Evolutionary conservation across 2,329 filamentous ascomycete species (phyloP), one percentile per base, ranked within the genome.

Genomic region (Exophiala aquamarina): DNA sequence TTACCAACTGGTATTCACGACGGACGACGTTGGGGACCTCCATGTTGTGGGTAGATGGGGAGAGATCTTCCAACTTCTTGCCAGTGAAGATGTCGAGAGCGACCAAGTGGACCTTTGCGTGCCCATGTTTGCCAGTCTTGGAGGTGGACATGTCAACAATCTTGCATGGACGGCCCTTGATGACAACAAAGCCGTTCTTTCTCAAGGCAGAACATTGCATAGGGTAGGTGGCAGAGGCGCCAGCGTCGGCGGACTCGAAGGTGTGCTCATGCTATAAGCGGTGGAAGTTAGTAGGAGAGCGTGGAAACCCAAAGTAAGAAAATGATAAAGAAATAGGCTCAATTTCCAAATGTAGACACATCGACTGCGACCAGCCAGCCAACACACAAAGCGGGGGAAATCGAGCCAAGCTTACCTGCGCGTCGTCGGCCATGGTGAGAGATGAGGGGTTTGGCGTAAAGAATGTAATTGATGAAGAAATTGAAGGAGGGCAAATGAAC

Each of bases 121-220:
- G 94, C 75, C 93, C 93, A 87, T 98, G 93, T 89, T 98, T 98
- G 78, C 93, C 93, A 63, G 93, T 98, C 91, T 98, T 98, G 75
- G 93, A 98, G 80, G 93, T 98, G 64, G 90, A 95, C 94, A 98
- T 98, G 71, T 98, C 93, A 75, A 97, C 89, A 67, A 98, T 98
- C 88, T 97, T 98, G 91, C 93, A 98, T 66, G 93, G 94, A 66
- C 93, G 93, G 77, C 81, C 78, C 86, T 98, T 98, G 50, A 98
- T 97, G 73, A 92, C 86, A 74, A 98, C 93, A 82, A 87, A 86
- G 62, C 93, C 92, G 86, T 94, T 95, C 91, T 98, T 97, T 73
- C 93, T 87, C 82, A 98, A 83, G 68, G 94, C 92, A 79, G 94
- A 98, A 79, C 93, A 98, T 83, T 98, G 93, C 89, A 95, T 94